Conservation (phyloP, 2,329 filamentous ascomycete species). For the Colletotrichum sublineola region DNA sequence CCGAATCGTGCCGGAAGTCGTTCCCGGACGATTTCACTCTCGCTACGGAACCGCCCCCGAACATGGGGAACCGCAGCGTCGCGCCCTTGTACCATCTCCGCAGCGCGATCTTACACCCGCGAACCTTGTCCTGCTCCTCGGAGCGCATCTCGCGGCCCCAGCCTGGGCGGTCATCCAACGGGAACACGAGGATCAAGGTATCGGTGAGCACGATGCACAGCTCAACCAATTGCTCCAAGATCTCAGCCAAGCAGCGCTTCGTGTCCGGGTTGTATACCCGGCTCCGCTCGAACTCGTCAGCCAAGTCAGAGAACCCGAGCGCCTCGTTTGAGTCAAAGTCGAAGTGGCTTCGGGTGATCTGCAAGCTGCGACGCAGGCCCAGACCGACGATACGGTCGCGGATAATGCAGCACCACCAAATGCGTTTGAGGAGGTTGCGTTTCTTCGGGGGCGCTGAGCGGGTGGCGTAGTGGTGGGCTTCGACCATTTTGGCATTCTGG, state of each 20-base stretch:
- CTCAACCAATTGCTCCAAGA: conserved; percentile 61
- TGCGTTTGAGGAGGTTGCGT: conserved; percentile 59
- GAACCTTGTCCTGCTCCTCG: conserved; percentile 51
- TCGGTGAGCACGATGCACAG: conserved; percentile 62
- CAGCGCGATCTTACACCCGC: conserved; percentile 54
- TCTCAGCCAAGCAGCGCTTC: conserved; percentile 59
- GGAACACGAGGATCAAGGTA: conserved; percentile 60
- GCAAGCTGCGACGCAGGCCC: conserved; percentile 63
- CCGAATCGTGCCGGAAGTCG: conserved; percentile 56
- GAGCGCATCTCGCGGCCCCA: conserved; percentile 53
- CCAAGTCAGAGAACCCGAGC: conserved; percentile 59
- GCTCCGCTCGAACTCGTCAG: conserved; percentile 59
- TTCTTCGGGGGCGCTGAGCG: conserved; percentile 53
- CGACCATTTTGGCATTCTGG: conserved; percentile 61
- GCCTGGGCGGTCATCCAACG: conserved; percentile 57
- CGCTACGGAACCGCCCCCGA: conserved; percentile 50
- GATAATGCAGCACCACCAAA: conserved; percentile 69
- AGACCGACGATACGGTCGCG: conserved; percentile 65
- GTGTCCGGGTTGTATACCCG: conserved; percentile 60
- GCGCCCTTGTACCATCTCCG: conserved; percentile 57
- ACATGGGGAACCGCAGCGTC: conserved; percentile 55
- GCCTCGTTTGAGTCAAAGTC: conserved; percentile 55
- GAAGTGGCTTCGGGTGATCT: conserved; percentile 62
- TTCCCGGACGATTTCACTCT: conserved; percentile 46
- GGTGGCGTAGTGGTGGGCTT: conserved; percentile 57